Conservation (phyloP, 2,329 filamentous ascomycete genomes). For the Didymosphaeria variabile region DNA sequence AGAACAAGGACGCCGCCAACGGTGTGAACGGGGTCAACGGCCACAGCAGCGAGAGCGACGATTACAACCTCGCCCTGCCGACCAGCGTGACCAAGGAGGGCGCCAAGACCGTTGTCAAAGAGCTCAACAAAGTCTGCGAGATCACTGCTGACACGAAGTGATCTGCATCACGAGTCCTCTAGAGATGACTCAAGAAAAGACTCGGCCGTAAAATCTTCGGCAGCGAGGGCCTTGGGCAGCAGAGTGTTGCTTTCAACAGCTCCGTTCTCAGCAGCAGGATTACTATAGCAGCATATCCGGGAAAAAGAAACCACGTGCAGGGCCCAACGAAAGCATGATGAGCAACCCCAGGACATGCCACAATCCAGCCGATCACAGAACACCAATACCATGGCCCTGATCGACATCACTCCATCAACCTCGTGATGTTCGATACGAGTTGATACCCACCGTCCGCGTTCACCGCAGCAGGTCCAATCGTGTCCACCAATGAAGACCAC, state of each 20-base stretch:
- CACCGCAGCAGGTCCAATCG: not conserved
- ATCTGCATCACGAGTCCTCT: constrained; percentile 7
- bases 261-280: too few species aligned
- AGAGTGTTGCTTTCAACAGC: too few species aligned
- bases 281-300: too few species aligned
- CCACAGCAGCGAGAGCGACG: constrained; percentile 49
- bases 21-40: constrained; percentile 40
- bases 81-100: constrained; percentile 60
- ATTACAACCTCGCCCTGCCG: constrained; percentile 56
- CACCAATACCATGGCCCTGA: not conserved
- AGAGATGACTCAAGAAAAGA: constrained; percentile 3
- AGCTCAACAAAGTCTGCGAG: constrained; percentile 61
- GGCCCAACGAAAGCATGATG: too few species aligned
- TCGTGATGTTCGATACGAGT: not conserved
- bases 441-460: not conserved
- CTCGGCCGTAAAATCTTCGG: not conserved
- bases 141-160: constrained; percentile 36
- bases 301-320: too few species aligned
- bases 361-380: not conserved
- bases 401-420: not conserved
- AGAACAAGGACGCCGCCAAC: constrained; percentile 29
- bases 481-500: not conserved
- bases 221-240: not conserved
- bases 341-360: too few species aligned
- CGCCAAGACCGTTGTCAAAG: constrained; percentile 60